These are phyloP conservation scores for Kokia cookei DNA, from an alignment of 441 rosid genomes.

Conservation along the genomic window DNA sequence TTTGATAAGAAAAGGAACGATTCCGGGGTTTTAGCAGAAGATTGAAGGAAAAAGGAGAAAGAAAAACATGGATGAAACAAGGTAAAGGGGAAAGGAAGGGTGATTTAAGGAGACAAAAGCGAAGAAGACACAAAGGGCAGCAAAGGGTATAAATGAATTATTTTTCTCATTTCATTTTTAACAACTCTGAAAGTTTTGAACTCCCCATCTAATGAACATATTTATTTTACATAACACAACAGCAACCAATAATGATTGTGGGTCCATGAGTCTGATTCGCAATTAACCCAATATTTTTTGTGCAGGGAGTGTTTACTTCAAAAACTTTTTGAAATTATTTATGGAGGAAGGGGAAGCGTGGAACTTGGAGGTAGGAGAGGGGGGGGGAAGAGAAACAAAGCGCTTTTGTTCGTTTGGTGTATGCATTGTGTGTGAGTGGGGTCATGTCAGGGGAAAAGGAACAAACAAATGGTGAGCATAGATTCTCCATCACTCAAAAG, in stretches of 20 bases:
- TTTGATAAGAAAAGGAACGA: background rate
- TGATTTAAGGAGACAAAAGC: background rate
- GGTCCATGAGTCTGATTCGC: background rate
- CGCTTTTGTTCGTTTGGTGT: slow-evolving; percentile 15
- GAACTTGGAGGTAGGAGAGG: background rate
- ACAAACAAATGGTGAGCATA: slow-evolving; percentile 42
- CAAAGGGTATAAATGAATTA: background rate
- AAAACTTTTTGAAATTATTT: slow-evolving; percentile 26
- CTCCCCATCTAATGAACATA: background rate
- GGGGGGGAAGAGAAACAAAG: slow-evolving; percentile 2
- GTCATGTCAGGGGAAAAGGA: slow-evolving; percentile 12
- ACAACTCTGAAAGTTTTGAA: background rate
- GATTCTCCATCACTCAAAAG: slow-evolving; percentile 31
- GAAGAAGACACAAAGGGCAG: background rate
- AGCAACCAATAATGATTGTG: background rate
- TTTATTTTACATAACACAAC: background rate
- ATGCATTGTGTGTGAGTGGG: slow-evolving; percentile 7
- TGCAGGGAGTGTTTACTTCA: slow-evolving; percentile 13
- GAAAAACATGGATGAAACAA: background rate
- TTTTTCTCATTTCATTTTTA: no score
- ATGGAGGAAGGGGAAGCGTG: background rate
- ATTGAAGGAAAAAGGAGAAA: background rate
- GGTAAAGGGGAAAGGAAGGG: background rate
- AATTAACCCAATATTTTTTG: background rate
- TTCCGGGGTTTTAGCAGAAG: background rate